Base-by-base conservation (phyloP, 2,329 filamentous ascomycete species). In the Sordariomycetes sp. region DNA sequence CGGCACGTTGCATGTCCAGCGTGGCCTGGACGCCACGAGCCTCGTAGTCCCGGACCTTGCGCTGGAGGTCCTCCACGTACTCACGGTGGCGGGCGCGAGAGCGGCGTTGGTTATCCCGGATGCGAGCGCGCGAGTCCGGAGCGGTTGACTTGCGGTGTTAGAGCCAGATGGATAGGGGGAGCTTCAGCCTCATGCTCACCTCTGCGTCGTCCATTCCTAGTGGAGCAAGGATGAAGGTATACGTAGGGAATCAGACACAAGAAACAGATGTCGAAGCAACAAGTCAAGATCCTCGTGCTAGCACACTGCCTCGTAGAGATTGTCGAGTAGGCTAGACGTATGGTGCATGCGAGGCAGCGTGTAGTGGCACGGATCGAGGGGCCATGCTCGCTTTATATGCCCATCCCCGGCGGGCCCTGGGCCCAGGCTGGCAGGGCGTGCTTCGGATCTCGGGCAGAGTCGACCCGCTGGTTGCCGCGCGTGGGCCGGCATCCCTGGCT, bases 81-180 rank as follows among this genome's bases (percentile, higher is more conserved):
- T 79, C 78, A 60, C 75, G 76, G 35, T 73, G 75, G 43, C 79
- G 77, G 32, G 75, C 77, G 40, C 80, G 74, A 18, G 75, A 79
- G 40, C 76, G 76, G 53, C 79, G 76, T 68, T 82, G 79, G 65
- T 79, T 81, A 61, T 80, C 74, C 62, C 78, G 74, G 62, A 75
- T 74, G 59, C 73, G 73, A 40, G 46, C n/a, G 46, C 46, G 46
- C n/a, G 46, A 24, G 12, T 50, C 20, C 12, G 46, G 11, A 11
- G n/a, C 46, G 20, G 46, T 24, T 11, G 46, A 50, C 46, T 50
- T 3, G n/a, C 18, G 7, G 20, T 10, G 46, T 50, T 24, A 50
- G 46, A 5, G 11, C 46, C 5, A 24, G 2, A 11, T 24, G 4
- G 5, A 20, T 50, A 7, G 20, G 7, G 22, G 8, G 12, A 24